Evolutionary conservation across 2,329 filamentous ascomycete genomes (phyloP).

Genomic region (Aspergillus aculeatus): DNA sequence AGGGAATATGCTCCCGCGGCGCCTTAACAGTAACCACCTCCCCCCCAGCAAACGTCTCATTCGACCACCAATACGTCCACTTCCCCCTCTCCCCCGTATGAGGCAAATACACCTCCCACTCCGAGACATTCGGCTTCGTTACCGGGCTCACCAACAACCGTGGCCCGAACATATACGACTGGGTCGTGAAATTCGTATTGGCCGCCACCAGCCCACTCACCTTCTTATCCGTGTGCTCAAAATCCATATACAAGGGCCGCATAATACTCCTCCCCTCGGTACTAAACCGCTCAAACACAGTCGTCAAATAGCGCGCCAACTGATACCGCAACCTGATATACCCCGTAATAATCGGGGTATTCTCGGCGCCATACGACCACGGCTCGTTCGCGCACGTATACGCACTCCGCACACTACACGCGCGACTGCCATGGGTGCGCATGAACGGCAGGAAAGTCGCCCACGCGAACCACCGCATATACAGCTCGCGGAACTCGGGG

Average conservation of each 20-base stretch:
- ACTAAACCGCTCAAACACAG: constrained; percentile 36
- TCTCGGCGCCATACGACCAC: constrained; percentile 60
- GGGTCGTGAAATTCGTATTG: constrained; percentile 37
- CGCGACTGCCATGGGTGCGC: constrained; percentile 61
- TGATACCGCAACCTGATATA: constrained; percentile 59
- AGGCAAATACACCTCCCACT: constrained; percentile 40
- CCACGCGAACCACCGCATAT: constrained; percentile 66
- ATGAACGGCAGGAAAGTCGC: constrained; percentile 59
- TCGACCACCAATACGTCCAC: constrained; percentile 46
- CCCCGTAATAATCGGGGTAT: constrained; percentile 56
- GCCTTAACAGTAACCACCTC: constrained; percentile 39
- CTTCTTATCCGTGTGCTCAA: constrained; percentile 28
- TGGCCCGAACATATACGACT: constrained; percentile 43
- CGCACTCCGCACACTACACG: constrained; percentile 44
- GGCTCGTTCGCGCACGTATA: constrained; percentile 52
- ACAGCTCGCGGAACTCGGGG: constrained; percentile 57
- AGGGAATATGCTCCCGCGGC: constrained; percentile 23
- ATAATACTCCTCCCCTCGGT: constrained; percentile 36
- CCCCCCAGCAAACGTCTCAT: constrained; percentile 39
- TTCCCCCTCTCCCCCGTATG: constrained; percentile 24
- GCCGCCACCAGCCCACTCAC: constrained; percentile 20
- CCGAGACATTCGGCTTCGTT: constrained; percentile 35
- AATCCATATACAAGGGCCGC: constrained; percentile 42
- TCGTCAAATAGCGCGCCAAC: constrained; percentile 37
- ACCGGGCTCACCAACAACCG: constrained; percentile 38